phyloP scores from a whole-genome alignment of 2,329 filamentous ascomycete species.

The Sporothrix globosa region DNA sequence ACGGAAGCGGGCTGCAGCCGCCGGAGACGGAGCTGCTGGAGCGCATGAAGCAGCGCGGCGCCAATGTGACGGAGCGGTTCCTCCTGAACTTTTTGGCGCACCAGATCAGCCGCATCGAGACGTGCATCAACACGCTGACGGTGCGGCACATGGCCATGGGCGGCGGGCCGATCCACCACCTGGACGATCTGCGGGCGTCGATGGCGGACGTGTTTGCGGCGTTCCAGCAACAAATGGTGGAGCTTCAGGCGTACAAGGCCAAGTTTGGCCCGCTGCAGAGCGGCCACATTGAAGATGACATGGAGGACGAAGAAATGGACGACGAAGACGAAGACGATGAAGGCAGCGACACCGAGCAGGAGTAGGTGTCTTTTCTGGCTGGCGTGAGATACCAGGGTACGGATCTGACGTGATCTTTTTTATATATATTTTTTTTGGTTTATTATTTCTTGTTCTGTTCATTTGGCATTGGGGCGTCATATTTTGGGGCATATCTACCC shows the following conservation, averaged over 20 bases:
- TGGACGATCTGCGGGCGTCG: conserved; percentile 75
- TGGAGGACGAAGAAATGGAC: conserved; percentile 26
- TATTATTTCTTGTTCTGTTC: background rate
- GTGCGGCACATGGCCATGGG: conserved; percentile 79
- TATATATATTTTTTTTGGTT: conserved; percentile 5
- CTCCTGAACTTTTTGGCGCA: conserved; percentile 90
- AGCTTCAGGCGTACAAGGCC: conserved; percentile 65
- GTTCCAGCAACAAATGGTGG: conserved; percentile 63
- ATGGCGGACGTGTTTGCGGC: conserved; percentile 72
- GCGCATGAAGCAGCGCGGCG: conserved; percentile 65
- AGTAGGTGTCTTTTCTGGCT: conserved; percentile 31
- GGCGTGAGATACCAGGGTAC: background rate
- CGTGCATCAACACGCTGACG: conserved; percentile 76
- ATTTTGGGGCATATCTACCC: conserved; percentile 7
- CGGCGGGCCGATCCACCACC: conserved; percentile 60
- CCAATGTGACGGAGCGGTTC: conserved; percentile 86
- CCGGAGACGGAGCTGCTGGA: conserved; percentile 85
- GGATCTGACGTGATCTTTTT: background rate
- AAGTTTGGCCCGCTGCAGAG: conserved; percentile 52
- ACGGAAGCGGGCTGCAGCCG: conserved; percentile 66
- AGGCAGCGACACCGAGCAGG: conserved; percentile 46
- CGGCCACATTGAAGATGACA: background rate
- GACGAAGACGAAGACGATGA: conserved; percentile 34
- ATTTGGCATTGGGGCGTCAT: conserved; percentile 10
- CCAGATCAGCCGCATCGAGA: conserved; percentile 94